A percentile compares a stretch with the other conserved stretches of the same genome.
Conservation (phyloP, 257 asterid species). For the Solanum pennellii region DNA sequence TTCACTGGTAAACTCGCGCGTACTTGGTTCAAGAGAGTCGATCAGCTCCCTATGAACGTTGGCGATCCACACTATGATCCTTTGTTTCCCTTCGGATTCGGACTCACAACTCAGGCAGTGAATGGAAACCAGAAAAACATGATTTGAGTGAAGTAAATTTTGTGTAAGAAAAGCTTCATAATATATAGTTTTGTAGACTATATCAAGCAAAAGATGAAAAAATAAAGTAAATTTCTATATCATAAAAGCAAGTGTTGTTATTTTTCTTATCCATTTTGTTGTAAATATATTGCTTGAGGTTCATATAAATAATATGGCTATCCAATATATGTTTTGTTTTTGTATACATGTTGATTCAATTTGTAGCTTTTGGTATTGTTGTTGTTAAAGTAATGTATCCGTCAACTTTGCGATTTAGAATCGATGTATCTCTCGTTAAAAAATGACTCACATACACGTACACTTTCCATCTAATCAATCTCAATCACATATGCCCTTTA, state of each 20-base stretch:
- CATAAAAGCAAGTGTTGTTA: background rate
- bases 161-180: background rate
- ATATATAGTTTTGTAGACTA: background rate
- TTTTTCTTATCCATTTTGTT: background rate
- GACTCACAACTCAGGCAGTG: conserved; percentile 14
- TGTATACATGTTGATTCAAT: background rate
- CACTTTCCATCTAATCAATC: background rate
- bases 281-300: background rate
- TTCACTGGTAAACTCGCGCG: conserved; percentile 34
- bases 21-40: conserved; percentile 35
- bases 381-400: background rate
- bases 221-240: background rate
- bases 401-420: background rate
- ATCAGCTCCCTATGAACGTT: conserved; percentile 40
- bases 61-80: conserved; percentile 47
- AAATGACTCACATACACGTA: no score
- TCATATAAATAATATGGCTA: background rate
- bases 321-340: background rate
- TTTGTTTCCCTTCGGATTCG: conserved; percentile 32
- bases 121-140: background rate
- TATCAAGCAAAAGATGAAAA: background rate
- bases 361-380: background rate
- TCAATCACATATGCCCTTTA: background rate
- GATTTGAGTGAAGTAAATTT: background rate
- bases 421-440: no score